These are phyloP conservation scores for Podaxis sp. DNA, from an alignment of 768 basidiomycete species.

Conservation along the genomic window DNA sequence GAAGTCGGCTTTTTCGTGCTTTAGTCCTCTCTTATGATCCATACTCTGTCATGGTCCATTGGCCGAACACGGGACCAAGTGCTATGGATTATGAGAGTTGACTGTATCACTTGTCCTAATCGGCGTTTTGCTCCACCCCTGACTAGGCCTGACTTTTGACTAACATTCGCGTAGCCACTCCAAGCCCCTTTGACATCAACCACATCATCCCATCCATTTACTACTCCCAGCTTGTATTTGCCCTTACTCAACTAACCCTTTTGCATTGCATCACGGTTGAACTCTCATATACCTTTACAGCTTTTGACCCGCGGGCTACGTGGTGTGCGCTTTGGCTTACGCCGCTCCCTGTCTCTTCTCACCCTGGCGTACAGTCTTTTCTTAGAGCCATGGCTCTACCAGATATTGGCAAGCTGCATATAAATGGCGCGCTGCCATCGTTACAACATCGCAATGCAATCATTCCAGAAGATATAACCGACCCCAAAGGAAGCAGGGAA, in stretches of 20 bases:
- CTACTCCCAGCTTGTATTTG: neutral
- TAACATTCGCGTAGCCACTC: neutral
- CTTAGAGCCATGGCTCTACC: constrained; percentile 38
- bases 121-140: constrained; percentile 1
- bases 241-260: neutral
- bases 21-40: neutral
- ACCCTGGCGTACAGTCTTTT: constrained; percentile 13
- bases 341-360: constrained; percentile 19
- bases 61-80: too few species aligned
- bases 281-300: neutral
- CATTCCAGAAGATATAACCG: constrained; percentile 28
- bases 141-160: neutral
- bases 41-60: too few species aligned
- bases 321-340: constrained; percentile 8
- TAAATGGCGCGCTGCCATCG: constrained; percentile 33
- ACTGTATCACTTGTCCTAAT: too few species aligned
- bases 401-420: constrained; percentile 45
- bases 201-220: neutral
- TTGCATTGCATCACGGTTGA: neutral
- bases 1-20: too few species aligned
- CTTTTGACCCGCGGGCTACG: neutral
- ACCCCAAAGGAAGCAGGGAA: constrained; percentile 42
- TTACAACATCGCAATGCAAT: constrained; percentile 14
- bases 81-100: too few species aligned
- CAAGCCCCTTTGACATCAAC: neutral